Evolutionary conservation across 1,284 basidiomycete genomes (phyloP), one percentile per base, ranked within the genome.

Genomic region (Cutaneotrichosporon cutaneum): DNA sequence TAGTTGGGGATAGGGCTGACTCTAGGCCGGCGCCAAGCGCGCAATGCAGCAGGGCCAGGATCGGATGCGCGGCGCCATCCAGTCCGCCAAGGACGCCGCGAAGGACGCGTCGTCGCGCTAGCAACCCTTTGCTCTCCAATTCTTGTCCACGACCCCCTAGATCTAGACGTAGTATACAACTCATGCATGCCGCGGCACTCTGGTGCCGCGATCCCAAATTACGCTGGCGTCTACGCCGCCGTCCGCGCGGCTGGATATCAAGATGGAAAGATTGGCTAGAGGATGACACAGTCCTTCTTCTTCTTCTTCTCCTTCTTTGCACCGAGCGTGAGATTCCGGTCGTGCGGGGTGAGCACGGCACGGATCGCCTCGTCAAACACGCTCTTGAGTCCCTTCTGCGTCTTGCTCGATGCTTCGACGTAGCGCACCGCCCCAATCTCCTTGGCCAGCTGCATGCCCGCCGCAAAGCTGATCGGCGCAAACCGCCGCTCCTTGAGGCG

Each of bases 281-380:
- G 70, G 27, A 81, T 69, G 57, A 81, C 74, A 68, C 81, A 82
- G 42, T 72, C 71, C 69, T 77, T 78, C 65, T 75, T 74, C 72
- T 78, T 73, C 63, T 67, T 72, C 64, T 70, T 70, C 61, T 69
- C 72, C 7, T 44, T 21, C 32, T n/a, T 53, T 16, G 35, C 11
- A 13, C 35, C 35, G 18, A 51, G 48, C 4, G 26, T 51, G 39
- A 44, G 54, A 30, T 55, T 64, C 67, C 72, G 70, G 47, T 78
- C 71, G 47, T 75, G 70, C 8, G 81, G 81, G 0, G 76, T 75
- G 16, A 82, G 70, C 3, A 82, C 81, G n/a, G 80, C 78, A 9
- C 94, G 87, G 74, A 97, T 96, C 44, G 93, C 94, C 80, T 96
- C 94, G 78, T 96, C 94, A 77, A 97, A 97, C 47, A 96, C 93